Evolutionary conservation across 2,329 filamentous ascomycete genomes (phyloP).

Genomic region (Aspergillus bombycis): DNA sequence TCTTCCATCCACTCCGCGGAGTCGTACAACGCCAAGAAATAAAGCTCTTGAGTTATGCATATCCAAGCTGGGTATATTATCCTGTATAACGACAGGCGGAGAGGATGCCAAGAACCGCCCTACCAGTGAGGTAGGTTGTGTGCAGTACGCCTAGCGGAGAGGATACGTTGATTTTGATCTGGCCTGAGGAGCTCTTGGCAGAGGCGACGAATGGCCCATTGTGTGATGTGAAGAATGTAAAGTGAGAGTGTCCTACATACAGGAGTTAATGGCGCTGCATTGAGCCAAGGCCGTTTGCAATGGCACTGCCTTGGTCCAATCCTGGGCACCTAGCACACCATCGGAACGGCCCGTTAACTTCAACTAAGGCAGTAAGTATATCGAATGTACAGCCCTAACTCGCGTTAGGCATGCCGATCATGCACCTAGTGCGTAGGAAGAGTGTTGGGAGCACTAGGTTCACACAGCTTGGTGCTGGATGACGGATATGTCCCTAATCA

Average conservation of each 20-base stretch:
- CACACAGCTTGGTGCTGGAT: neutral
- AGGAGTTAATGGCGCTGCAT: neutral
- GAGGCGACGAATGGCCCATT: neutral
- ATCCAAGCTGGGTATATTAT: neutral
- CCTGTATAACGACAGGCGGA: neutral
- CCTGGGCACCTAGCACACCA: neutral
- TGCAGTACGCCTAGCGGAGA: neutral
- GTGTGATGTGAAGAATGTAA: neutral
- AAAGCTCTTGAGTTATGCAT: neutral
- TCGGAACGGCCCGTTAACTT: neutral
- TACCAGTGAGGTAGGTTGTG: neutral
- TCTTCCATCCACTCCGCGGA: neutral
- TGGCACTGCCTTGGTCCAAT: neutral
- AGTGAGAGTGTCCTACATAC: neutral
- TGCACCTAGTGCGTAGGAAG: neutral
- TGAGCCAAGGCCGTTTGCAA: neutral
- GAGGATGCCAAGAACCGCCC: neutral
- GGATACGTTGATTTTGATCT: neutral
- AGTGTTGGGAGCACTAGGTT: neutral
- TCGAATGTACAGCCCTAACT: neutral
- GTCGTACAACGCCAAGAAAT: neutral
- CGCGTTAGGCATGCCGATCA: neutral
- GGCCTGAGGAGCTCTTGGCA: neutral
- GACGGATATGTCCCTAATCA: neutral
- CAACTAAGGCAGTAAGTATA: neutral